A percentile compares a stretch with the other conserved stretches of the same genome.
Conservation (phyloP, 1,284 basidiomycete genomes). For the Schizophyllum commune region DNA sequence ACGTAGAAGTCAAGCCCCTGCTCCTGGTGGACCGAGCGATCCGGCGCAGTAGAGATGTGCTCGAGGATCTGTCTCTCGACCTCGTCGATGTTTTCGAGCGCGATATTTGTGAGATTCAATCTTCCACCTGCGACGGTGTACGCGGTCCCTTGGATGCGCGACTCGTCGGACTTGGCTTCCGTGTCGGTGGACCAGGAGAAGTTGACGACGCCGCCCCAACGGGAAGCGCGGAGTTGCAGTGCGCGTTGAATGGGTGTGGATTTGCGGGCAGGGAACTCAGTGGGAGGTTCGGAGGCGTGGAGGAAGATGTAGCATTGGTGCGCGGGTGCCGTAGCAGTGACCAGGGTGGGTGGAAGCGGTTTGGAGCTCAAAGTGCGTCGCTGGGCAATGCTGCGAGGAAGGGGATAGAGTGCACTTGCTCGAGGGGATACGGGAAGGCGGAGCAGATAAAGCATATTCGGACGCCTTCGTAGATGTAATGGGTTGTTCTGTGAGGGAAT, state of each 20-base stretch:
- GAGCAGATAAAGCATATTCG: too few relatives aligned
- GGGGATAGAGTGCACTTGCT: too few relatives aligned
- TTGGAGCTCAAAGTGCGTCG: background rate
- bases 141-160: slow-evolving; percentile 33
- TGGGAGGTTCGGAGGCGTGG: slow-evolving; percentile 40
- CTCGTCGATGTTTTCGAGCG: slow-evolving; percentile 39
- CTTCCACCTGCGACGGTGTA: slow-evolving; percentile 39
- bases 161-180: slow-evolving; percentile 13
- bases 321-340: slow-evolving; percentile 34
- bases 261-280: slow-evolving; percentile 39
- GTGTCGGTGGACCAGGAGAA: slow-evolving; percentile 38
- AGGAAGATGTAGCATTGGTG: slow-evolving; percentile 55
- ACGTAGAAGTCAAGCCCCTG: slow-evolving; percentile 51
- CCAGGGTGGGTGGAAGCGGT: background rate
- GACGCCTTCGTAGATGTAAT: too few relatives aligned
- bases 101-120: slow-evolving; percentile 40
- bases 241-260: slow-evolving; percentile 44
- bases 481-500: too few relatives aligned
- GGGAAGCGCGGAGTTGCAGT: slow-evolving; percentile 34
- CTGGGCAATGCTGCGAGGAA: too few relatives aligned
- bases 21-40: slow-evolving; percentile 14
- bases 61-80: slow-evolving; percentile 30
- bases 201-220: slow-evolving; percentile 52
- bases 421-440: too few relatives aligned
- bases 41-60: slow-evolving; percentile 22